Conservation (phyloP, 768 basidiomycete species). For the Naematelia aurantialba region DNA sequence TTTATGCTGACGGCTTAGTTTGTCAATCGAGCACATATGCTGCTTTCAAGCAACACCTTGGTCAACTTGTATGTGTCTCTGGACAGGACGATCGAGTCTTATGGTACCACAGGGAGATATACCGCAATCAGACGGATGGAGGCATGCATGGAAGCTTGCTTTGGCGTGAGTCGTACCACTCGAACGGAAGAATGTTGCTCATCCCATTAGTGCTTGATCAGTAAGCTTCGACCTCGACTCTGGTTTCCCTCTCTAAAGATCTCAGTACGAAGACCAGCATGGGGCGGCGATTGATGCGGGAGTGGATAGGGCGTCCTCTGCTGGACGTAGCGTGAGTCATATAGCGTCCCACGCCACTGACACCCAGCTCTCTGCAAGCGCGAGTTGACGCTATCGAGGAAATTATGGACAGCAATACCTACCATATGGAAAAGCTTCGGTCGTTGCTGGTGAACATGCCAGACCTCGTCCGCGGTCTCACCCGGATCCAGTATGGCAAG, state of each 20-base stretch:
- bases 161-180: slow-evolving; percentile 56
- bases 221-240: slow-evolving; percentile 15
- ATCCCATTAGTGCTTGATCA: slow-evolving; percentile 75
- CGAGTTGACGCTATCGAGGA: slow-evolving; percentile 83
- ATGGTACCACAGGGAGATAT: slow-evolving; percentile 65
- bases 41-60: slow-evolving; percentile 81
- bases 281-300: slow-evolving; percentile 74
- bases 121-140: slow-evolving; percentile 79
- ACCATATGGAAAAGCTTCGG: slow-evolving; percentile 64
- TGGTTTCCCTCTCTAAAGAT: background rate
- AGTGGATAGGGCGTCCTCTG: slow-evolving; percentile 83
- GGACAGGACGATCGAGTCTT: background rate
- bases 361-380: slow-evolving; percentile 63
- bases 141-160: slow-evolving; percentile 71
- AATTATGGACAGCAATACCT: slow-evolving; percentile 60
- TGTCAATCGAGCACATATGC: slow-evolving; percentile 73
- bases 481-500: slow-evolving; percentile 85
- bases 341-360: slow-evolving; percentile 7
- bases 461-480: slow-evolving; percentile 79
- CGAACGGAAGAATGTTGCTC: too few species aligned
- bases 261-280: slow-evolving; percentile 72
- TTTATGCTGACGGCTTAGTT: slow-evolving; percentile 56
- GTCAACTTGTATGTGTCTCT: slow-evolving; percentile 59
- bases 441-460: slow-evolving; percentile 68
- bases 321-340: slow-evolving; percentile 62